A percentile compares a stretch with the other conserved stretches of the same genome.
Evolutionary conservation across 805 yeast genomes (phyloP).

Genomic region (Yarrowia sp.): DNA sequence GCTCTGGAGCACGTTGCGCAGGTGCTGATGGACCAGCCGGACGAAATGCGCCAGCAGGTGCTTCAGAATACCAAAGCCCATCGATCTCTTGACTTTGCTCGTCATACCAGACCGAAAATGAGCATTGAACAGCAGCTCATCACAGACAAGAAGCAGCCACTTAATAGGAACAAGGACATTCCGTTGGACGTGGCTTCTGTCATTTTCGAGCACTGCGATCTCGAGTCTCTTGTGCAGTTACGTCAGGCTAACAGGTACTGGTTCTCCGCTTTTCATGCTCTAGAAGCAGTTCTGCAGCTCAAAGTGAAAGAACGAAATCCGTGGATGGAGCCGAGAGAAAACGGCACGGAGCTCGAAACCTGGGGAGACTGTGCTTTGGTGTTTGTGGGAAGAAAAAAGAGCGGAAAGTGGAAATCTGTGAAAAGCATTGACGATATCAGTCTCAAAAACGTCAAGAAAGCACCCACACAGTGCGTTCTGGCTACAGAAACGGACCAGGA

Average conservation of each 20-base stretch:
- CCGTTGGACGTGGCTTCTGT: background rate
- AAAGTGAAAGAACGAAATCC: background rate
- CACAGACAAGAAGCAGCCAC: too few relatives aligned
- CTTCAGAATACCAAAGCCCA: background rate
- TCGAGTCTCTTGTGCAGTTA: background rate
- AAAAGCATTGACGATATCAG: background rate
- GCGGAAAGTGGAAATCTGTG: background rate
- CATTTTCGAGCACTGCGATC: background rate
- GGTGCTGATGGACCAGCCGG: background rate
- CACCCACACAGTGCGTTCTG: background rate
- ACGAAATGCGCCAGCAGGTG: background rate
- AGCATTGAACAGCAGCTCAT: background rate
- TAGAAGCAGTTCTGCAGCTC: background rate
- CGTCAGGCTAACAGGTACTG: background rate
- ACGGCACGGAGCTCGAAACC: background rate
- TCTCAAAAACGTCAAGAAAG: background rate
- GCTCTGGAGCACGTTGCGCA: background rate
- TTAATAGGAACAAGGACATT: background rate
- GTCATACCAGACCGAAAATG: background rate
- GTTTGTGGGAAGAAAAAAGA: background rate
- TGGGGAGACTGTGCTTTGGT: conserved; percentile 22
- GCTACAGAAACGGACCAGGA: background rate
- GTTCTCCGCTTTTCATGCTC: background rate
- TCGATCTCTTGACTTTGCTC: background rate
- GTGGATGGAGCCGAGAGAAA: background rate